These are phyloP conservation scores for Tricholoma hemisulphureum DNA, from an alignment of 768 basidiomycete species.

Conservation along the genomic window DNA sequence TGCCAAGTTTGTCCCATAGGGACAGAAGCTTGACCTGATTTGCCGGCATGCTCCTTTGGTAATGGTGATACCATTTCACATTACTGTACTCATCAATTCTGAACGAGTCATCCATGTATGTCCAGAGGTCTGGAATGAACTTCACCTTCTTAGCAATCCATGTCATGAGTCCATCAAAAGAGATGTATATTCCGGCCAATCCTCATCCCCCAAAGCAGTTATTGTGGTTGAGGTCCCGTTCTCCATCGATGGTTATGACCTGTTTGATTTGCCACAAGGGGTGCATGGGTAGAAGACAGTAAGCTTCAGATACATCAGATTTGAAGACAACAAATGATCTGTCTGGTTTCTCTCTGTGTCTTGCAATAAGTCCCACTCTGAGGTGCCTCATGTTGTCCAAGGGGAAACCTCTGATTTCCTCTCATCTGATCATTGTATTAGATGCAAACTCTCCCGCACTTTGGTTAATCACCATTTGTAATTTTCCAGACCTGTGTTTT, in stretches of 20 bases:
- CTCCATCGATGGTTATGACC: slow-evolving; percentile 6
- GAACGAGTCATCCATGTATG: slow-evolving; percentile 7
- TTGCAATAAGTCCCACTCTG: neutral
- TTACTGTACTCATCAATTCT: slow-evolving; percentile 18
- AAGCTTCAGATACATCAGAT: no score
- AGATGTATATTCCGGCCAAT: slow-evolving; percentile 23
- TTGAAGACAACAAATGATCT: slow-evolving; percentile 18
- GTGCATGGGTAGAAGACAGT: no score
- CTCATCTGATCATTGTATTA: neutral
- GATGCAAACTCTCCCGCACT: neutral
- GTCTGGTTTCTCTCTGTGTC: neutral
- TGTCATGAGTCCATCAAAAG: slow-evolving; percentile 26
- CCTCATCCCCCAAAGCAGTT: slow-evolving; percentile 32
- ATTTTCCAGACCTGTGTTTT: slow-evolving; percentile 17
- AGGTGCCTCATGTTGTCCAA: neutral
- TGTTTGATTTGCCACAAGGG: no score
- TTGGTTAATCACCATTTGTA: neutral
- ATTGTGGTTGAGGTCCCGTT: slow-evolving; percentile 31
- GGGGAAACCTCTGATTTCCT: neutral
- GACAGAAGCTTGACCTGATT: slow-evolving; percentile 33
- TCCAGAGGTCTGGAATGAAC: neutral
- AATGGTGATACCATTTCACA: slow-evolving; percentile 25
- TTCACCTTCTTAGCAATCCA: neutral
- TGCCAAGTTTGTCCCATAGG: slow-evolving; percentile 33
- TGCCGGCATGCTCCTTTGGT: slow-evolving; percentile 31